phyloP scores from a whole-genome alignment of 2,329 filamentous ascomycete genomes.

The Neocatenulostroma microsporum region DNA sequence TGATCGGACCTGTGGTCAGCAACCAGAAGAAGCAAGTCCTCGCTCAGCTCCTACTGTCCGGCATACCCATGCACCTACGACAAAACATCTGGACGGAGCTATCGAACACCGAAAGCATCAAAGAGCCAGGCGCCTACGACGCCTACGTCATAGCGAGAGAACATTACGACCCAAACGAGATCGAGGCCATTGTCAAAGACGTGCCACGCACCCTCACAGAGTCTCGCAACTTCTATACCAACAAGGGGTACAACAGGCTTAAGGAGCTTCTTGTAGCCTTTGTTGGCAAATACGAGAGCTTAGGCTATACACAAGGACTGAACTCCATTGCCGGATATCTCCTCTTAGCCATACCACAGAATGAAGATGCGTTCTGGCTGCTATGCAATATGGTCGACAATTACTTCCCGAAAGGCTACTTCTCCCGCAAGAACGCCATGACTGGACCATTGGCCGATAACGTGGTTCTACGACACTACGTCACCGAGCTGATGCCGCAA shows the following conservation, averaged over 20 bases:
- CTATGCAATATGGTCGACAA: constrained; percentile 82
- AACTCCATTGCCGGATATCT: constrained; percentile 90
- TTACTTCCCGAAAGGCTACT: constrained; percentile 82
- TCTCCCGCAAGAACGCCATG: constrained; percentile 65
- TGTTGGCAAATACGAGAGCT: constrained; percentile 75
- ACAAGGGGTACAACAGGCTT: constrained; percentile 75
- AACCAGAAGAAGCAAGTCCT: constrained; percentile 65
- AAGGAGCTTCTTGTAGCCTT: constrained; percentile 85
- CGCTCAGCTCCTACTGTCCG: constrained; percentile 72
- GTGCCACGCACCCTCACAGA: constrained; percentile 93
- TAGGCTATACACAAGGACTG: constrained; percentile 98
- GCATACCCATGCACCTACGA: constrained; percentile 79
- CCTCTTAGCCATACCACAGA: constrained; percentile 82
- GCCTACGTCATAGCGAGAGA: constrained; percentile 36
- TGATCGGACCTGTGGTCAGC: constrained; percentile 81
- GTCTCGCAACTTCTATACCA: constrained; percentile 93
- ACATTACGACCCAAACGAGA: constrained; percentile 68
- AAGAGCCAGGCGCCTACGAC: constrained; percentile 83
- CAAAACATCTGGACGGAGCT: constrained; percentile 94
- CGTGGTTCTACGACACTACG: constrained; percentile 81
- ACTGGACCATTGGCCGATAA: constrained; percentile 85
- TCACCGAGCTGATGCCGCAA: constrained; percentile 70
- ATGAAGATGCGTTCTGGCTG: constrained; percentile 94
- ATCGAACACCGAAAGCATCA: constrained; percentile 71
- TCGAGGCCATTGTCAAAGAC: constrained; percentile 64